Base-by-base conservation (phyloP, 2,329 filamentous ascomycete genomes). In the Penicillium psychrosexuale region DNA sequence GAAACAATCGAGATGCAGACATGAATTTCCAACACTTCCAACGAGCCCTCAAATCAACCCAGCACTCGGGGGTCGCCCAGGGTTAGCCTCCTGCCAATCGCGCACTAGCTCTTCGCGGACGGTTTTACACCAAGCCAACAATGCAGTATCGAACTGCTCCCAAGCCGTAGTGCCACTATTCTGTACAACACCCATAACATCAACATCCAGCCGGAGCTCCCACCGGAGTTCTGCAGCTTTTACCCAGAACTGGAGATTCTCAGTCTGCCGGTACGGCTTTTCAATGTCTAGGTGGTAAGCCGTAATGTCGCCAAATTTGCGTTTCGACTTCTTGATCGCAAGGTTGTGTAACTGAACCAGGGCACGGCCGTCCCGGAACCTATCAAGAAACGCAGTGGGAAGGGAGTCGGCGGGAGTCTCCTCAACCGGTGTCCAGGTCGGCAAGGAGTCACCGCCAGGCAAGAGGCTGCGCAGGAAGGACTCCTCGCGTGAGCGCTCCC, bases 181-280 rank as follows among this genome's bases (percentile, higher is more conserved):
- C 68, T 92, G 88, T 22, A 96, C 92, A 8, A 97, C 83, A 28
- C 88, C 91, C 74, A 95, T 87, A 22, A 93, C 90, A 67, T 97
- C 91, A 51, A 96, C 81, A 60, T 87, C 84, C 48, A 97, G 79
- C 63, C 89, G 83, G 37, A 92, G 84, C 74, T 97, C 94, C 87
- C 93, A 99, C 52, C 94, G 85, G 55, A 97, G 80, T 76, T 99
- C 92, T 8, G 92, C 91, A 1, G 93, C 94, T 77, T 99, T 99
- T 74, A 89, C 84, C 93, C 94, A 99, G 78, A 89, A 99, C 38
- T 91, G 85, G 58, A 99, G 80, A 71, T 99, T 99, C 65, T 99
- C 94, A 3, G 92, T 91, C 59, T 87, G 87, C 46, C 94, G 88
- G 72, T 99, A 99, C 0, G 94, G 94, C 75, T 97, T 97, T 57